phyloP scores from a whole-genome alignment of 176 grass and related monocot species.

The Oropetium thomaeum region DNA sequence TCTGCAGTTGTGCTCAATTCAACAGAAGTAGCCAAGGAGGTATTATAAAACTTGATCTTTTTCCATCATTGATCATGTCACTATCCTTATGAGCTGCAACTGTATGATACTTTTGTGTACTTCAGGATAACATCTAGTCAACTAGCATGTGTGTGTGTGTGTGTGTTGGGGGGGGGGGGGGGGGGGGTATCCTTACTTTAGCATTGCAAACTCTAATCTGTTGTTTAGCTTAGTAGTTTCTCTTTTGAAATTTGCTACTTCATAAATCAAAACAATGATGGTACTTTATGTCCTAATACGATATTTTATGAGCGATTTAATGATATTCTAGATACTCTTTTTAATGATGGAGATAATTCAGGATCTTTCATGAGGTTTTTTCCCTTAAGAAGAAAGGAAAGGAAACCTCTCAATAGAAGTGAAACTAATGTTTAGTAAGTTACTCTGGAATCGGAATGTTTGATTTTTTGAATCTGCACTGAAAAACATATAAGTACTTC shows the following conservation, averaged over 20 bases:
- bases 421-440: background rate
- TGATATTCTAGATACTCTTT: background rate
- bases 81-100: background rate
- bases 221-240: background rate
- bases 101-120: background rate
- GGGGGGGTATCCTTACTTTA: background rate
- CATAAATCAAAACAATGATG: background rate
- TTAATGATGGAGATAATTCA: background rate
- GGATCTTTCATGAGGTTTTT: background rate
- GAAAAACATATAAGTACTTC: background rate
- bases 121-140: background rate
- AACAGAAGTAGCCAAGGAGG: conserved; percentile 78
- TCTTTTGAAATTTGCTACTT: background rate
- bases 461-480: background rate
- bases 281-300: background rate
- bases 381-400: background rate
- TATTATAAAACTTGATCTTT: background rate
- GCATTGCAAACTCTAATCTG: background rate
- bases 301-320: background rate
- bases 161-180: too few relatives aligned
- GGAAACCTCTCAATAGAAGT: background rate
- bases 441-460: background rate
- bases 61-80: background rate
- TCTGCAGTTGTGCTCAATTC: conserved; percentile 80
- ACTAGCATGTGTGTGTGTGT: background rate